phyloP scores from a whole-genome alignment of 2,329 filamentous ascomycete species.

The Emydomyces testavorans region DNA sequence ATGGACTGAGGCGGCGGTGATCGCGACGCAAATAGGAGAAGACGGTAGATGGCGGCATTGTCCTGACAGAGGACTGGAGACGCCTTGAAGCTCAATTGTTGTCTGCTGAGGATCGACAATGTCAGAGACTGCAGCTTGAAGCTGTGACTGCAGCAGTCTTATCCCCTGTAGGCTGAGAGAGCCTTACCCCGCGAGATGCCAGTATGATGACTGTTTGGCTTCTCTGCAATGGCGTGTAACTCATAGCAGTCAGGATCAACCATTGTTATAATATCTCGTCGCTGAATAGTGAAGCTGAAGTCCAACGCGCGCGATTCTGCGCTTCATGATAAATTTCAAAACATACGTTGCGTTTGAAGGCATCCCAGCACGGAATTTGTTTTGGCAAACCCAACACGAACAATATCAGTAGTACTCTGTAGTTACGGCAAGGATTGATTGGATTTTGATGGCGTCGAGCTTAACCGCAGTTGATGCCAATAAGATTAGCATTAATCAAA shows the following conservation, averaged over 20 bases:
- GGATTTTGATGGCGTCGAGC: no score
- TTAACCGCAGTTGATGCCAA: no score
- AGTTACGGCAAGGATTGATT: no score
- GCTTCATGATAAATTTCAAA: no score
- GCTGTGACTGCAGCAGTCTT: background rate
- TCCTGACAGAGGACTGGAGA: background rate
- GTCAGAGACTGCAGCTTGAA: background rate
- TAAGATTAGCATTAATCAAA: no score
- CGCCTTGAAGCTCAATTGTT: background rate
- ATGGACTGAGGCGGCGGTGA: slow-evolving; percentile 15
- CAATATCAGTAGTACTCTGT: no score
- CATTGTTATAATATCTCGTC: background rate
- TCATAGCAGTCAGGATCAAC: background rate
- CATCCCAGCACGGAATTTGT: no score
- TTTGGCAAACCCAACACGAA: no score
- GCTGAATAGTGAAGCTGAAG: background rate
- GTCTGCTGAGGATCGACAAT: background rate
- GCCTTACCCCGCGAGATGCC: slow-evolving; percentile 6
- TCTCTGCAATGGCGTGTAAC: background rate
- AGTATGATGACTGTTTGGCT: background rate
- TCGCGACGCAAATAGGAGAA: slow-evolving; percentile 19
- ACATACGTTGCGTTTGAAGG: no score
- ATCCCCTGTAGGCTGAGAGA: background rate
- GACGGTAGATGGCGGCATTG: slow-evolving; percentile 17
- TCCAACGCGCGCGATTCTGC: no score